These are phyloP conservation scores for Tricholoma terreum DNA, from an alignment of 768 basidiomycete species.

Conservation along the genomic window DNA sequence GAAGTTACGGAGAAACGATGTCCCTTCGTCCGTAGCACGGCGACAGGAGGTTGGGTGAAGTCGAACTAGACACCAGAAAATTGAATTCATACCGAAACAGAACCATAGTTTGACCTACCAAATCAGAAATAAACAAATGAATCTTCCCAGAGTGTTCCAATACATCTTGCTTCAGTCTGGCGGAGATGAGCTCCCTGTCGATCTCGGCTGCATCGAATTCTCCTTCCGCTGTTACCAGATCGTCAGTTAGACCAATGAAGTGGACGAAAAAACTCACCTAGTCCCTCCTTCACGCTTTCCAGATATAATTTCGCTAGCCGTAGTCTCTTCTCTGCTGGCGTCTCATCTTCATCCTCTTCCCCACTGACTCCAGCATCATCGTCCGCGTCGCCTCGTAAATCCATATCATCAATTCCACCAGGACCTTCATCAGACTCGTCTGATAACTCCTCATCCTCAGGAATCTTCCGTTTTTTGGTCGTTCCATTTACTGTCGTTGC, in stretches of 20 bases:
- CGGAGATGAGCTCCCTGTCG: conserved; percentile 88
- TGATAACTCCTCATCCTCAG: conserved; percentile 65
- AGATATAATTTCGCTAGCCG: conserved; percentile 89
- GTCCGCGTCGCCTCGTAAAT: conserved; percentile 50
- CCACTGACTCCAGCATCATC: conserved; percentile 59
- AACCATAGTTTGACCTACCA: conserved; percentile 39
- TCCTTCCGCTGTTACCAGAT: conserved; percentile 57
- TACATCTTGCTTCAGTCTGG: conserved; percentile 90
- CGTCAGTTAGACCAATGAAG: neutral
- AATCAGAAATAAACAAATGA: conserved; percentile 75
- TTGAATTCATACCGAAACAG: neutral
- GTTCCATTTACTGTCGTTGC: conserved; percentile 23
- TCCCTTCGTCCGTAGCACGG: conserved; percentile 60
- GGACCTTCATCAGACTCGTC: conserved; percentile 56
- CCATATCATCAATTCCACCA: conserved; percentile 67
- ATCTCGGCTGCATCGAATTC: conserved; percentile 96
- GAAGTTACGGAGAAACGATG: conserved; percentile 82
- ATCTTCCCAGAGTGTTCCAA: conserved; percentile 86
- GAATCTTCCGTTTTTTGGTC: conserved; percentile 27
- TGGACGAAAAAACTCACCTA: conserved; percentile 45
- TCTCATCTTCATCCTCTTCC: conserved; percentile 86
- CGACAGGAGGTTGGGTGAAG: conserved; percentile 43
- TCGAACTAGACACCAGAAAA: conserved; percentile 45
- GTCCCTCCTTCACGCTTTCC: conserved; percentile 72
- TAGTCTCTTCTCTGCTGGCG: conserved; percentile 89